Base-by-base conservation (phyloP, 768 basidiomycete genomes). In the Lactarius evosmus region DNA sequence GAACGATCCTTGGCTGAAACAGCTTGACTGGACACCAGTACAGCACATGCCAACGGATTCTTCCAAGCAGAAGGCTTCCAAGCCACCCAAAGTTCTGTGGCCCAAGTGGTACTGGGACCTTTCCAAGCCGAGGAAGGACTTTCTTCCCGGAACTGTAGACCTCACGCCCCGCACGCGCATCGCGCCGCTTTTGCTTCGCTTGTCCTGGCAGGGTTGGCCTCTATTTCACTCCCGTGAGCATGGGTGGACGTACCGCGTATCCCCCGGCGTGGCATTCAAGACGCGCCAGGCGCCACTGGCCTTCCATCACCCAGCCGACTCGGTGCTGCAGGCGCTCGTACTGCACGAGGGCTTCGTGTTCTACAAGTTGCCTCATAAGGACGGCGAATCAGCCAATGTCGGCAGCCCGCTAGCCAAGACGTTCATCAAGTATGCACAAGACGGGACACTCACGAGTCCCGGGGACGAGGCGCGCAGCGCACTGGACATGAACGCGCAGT, bases 101-200 rank as follows among this genome's bases (percentile, higher is more conserved):
- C 96, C 95, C 1, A 91, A 92, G 72, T 98, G 97, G 97, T 99
- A 92, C 72, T 94, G 89, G 91, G 95, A 98, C 29, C 83, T 93
- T 3, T 79, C 88, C 3, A 86, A 80, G 69, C 91, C 88, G 3
- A 88, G 83, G 76, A 87, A 86, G 72, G 85, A 78, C 62, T 70
- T 78, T 61, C 78, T 82, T 6, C 86, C 85, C 1, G 93, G 88
- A 25, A 83, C 86, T 2, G 81, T 97, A 32, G 93, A 98, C 71
- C 77, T 98, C 66, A 94, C 94, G 7, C 84, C 89, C 30, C 86
- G 92, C 60, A 93, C 85, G 67, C 85, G 89, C 30, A 80, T 93
- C 49, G 85, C 95, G 0, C 93, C 95, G 0, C 78, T 97, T 12
- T 84, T 98, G 2, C 80, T 99, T 9, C 87, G 85, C 4, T 79